Evolutionary conservation across 2,329 filamentous ascomycete genomes (phyloP), one percentile per base, ranked within the genome.

Genomic region (Penicillium nordicum): DNA sequence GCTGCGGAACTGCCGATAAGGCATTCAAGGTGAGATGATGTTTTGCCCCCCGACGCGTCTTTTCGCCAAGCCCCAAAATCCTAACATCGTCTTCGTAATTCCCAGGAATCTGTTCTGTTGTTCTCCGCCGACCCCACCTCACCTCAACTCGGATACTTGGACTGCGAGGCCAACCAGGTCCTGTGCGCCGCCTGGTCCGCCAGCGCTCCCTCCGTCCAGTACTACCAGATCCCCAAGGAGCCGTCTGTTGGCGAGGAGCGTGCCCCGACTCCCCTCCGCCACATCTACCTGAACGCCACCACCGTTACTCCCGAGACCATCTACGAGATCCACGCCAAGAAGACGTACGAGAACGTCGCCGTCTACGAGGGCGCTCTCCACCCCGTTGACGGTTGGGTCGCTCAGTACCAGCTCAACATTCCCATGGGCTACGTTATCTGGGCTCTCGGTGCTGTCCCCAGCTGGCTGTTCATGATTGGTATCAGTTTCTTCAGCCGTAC

Each of bases 381-480:
- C 71, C 85, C 85, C 9, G 83, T 84, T 60, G 82, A 85, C 67
- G 82, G 84, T 44, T 72, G 69, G 60, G 69, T 87, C 43, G 80
- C 81, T 48, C 69, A 84, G 71, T 77, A 78, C 64, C 75, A 78
- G 40, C 71, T 87, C 49, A 78, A 76, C 41, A 70, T 84, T 52
- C 80, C 81, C 16, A 67, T 84, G 36, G 85, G 79, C 7, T 86
- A 85, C 61, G 68, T 77, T 42, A 76, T 86, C 53, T 86, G 77
- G 70, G 79, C 68, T 30, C 80, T 87, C 67, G 76, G 79, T 34
- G 76, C 79, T 71, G 78, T 87, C 62, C 85, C 85, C 3, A 85
- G 80, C 64, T 88, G 85, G 85, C 66, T 82, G 56, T 81, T 86
- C 60, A 87, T 88, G 85, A 80, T 88, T 61, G 71, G 78, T 41